These are phyloP conservation scores for Cnidoscolus chayamansa DNA, from an alignment of 441 rosid species.

Conservation along the genomic window DNA sequence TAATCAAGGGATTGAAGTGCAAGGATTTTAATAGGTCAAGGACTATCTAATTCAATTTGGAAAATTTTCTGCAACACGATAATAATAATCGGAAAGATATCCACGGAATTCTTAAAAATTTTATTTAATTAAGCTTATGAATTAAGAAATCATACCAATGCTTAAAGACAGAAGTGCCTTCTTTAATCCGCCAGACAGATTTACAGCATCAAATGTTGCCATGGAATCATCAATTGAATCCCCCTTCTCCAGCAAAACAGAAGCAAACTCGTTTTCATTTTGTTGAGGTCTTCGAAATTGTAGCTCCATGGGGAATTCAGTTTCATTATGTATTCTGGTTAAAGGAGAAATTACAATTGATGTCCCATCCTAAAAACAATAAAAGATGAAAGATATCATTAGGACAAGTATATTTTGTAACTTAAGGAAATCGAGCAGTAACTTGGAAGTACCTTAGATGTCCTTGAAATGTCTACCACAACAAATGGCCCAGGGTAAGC, in stretches of 20 bases:
- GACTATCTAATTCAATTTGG: conserved; percentile 1
- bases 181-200: conserved; percentile 70
- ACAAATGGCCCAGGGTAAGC: conserved; percentile 89
- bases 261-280: conserved; percentile 54
- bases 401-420: conserved; percentile 1
- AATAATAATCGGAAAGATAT: background rate
- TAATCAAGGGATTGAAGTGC: background rate
- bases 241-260: conserved; percentile 65
- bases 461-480: conserved; percentile 68
- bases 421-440: conserved; percentile 18
- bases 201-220: conserved; percentile 76
- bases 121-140: conserved; percentile 16
- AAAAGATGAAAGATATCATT: conserved; percentile 12
- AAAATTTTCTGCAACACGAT: background rate
- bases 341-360: conserved; percentile 83
- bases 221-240: conserved; percentile 84
- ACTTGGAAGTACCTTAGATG: conserved; percentile 55
- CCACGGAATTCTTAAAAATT: background rate
- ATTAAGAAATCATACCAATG: conserved; percentile 58
- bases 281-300: conserved; percentile 73
- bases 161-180: conserved; percentile 83
- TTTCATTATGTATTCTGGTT: conserved; percentile 80
- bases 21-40: background rate
- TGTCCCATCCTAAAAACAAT: conserved; percentile 68
- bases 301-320: conserved; percentile 73